Evolutionary conservation across 2,329 filamentous ascomycete genomes (phyloP), one percentile per base, ranked within the genome.

Genomic region (Dactylellina parvicollis): DNA sequence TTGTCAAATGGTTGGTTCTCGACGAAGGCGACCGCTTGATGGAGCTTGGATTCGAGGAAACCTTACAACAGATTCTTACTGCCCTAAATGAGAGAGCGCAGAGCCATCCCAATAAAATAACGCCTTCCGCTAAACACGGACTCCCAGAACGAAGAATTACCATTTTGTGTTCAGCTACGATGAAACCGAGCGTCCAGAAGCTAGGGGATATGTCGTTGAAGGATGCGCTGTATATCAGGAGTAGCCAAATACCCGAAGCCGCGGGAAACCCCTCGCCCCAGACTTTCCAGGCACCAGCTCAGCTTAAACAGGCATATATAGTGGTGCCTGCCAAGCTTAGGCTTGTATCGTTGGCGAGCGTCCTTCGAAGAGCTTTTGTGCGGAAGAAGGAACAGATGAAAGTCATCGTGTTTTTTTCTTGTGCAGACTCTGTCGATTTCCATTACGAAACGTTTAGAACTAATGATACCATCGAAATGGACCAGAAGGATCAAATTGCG

Each of bases 21-120:
- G 95, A 99, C 78, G 95, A 99, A 81, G 95, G 95, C 28, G 95
- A 99, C 84, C 87, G 95, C n/a, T 83, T 99, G 79, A 97, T 99
- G 94, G 95, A 99, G 79, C 86, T 98, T 78, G 95, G 95, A 0
- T 99, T 99, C 77, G 95, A 98, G 81, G 89, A 97, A 60, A 94
- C 98, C 78, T 87, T 99, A 71, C 90, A 91, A 79, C 90, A 89
- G 73, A 94, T 97, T 75, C 90, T 99, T 14, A 85, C 87, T 62
- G 90, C 90, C 18, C 83, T 85, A 36, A 85, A 86, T 20, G 44
- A 59, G 28, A 65, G 59, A 30, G 59, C 59, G 12, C 67, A 65
- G 20, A 34, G 12, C 16, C 4, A 34, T 28, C 38, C 44, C 1
- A 36, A 20, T 22, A 52, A 72, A 7, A 12, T 10, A 24, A 47